phyloP scores from a whole-genome alignment of 345 rosid genomes.

The Cardiospermum halicacabum region DNA sequence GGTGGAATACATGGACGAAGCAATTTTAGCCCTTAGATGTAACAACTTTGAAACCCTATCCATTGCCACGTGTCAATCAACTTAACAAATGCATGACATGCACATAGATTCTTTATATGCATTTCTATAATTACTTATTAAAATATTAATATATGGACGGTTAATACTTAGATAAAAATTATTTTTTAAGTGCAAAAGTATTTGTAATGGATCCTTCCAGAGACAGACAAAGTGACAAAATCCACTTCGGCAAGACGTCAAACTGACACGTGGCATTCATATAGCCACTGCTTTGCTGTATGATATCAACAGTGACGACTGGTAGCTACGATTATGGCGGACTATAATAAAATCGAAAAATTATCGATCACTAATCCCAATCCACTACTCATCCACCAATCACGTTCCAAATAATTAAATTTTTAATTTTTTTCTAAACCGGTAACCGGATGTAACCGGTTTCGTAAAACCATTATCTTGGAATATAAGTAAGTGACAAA shows the following conservation, averaged over 20 bases:
- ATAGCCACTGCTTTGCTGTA: slow-evolving; percentile 9
- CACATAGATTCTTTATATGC: neutral
- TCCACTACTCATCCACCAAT: slow-evolving; percentile 22
- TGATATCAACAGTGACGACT: neutral
- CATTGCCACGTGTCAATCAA: neutral
- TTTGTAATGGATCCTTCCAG: slow-evolving; percentile 23
- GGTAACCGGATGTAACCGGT: slow-evolving; percentile 33
- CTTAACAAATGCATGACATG: no score
- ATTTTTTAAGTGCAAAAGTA: neutral
- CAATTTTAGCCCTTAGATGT: neutral
- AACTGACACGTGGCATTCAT: slow-evolving; percentile 18
- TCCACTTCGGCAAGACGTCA: slow-evolving; percentile 12
- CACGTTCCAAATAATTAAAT: slow-evolving; percentile 14
- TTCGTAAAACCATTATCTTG: neutral
- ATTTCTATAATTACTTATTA: neutral
- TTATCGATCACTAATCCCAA: neutral
- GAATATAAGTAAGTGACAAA: slow-evolving; percentile 25
- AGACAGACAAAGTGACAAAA: slow-evolving; percentile 13
- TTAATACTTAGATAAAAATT: neutral
- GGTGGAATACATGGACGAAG: neutral
- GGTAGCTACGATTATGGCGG: neutral
- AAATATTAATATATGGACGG: neutral
- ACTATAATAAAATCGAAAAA: neutral
- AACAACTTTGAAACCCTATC: neutral
- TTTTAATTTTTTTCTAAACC: slow-evolving; percentile 5